A percentile compares a stretch with the other conserved stretches of the same genome.
phyloP scores from a whole-genome alignment of 148 eudicot species.

The Chenopodium suecicum region DNA sequence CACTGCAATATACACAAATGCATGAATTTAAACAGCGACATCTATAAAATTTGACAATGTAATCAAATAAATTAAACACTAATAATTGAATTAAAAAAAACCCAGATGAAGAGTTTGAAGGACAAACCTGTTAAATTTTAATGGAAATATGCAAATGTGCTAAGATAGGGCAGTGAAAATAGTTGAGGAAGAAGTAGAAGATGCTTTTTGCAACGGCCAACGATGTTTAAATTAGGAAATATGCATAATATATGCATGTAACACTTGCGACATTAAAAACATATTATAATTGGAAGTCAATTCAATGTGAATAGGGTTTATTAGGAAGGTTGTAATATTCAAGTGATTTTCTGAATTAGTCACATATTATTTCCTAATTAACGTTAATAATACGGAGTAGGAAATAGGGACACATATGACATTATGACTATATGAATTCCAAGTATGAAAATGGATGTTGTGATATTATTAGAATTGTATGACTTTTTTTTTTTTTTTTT shows the following conservation, averaged over 20 bases:
- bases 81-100: not conserved
- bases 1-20: not conserved
- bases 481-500: too few species aligned
- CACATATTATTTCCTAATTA: too few species aligned
- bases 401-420: too few species aligned
- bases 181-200: constrained; percentile 1
- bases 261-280: not conserved
- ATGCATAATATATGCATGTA: not conserved
- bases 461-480: too few species aligned
- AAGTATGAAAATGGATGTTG: too few species aligned
- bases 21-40: not conserved
- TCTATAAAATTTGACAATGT: not conserved
- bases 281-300: not conserved
- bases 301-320: not conserved
- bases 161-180: not conserved
- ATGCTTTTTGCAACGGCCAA: not conserved
- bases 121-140: constrained; percentile 2
- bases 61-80: not conserved
- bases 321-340: not conserved
- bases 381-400: too few species aligned
- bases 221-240: not conserved
- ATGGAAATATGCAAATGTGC: not conserved
- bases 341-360: not conserved
- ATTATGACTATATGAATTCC: too few species aligned
- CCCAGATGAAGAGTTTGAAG: not conserved